Percentiles rank a stretch among this genome's conserved stretches.
phyloP scores from a whole-genome alignment of 169 alveolate genomes.

The Eimeria tenella region DNA sequence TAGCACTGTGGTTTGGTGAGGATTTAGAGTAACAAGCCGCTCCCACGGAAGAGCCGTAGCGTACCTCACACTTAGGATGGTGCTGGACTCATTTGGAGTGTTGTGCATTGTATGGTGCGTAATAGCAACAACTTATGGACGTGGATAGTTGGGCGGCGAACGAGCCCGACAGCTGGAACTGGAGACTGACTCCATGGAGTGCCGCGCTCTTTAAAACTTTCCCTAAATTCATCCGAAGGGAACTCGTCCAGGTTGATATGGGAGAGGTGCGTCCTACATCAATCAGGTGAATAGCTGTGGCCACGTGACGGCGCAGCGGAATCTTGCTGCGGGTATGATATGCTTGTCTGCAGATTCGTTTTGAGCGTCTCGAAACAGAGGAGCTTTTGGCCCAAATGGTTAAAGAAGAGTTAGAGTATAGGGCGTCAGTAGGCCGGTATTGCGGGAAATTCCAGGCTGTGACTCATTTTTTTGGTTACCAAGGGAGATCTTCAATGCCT shows the following conservation, averaged over 20 bases:
- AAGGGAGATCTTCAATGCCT: conserved; percentile 99
- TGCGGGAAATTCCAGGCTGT: conserved; percentile 96
- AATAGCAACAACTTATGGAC: conserved; percentile 77
- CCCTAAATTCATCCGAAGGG: conserved; percentile 96
- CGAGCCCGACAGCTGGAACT: conserved; percentile 83
- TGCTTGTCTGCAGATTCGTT: conserved; percentile 58
- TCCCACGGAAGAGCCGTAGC: too few species aligned
- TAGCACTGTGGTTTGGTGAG: too few species aligned
- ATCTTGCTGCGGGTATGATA: background rate
- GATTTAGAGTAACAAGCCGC: too few species aligned
- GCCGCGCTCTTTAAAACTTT: conserved; percentile 93
- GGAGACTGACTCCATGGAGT: conserved; percentile 95
- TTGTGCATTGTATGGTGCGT: background rate
- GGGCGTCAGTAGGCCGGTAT: conserved; percentile 82
- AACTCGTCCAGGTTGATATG: conserved; percentile 90
- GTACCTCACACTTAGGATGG: too few species aligned
- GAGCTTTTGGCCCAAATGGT: conserved; percentile 95
- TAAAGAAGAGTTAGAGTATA: conserved; percentile 93
- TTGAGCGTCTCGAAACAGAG: conserved; percentile 95
- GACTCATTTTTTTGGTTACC: conserved; percentile 98
- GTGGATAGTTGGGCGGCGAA: conserved; percentile 57
- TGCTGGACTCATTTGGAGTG: background rate
- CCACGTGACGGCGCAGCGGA: background rate
- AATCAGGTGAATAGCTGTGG: background rate
- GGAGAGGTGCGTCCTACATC: conserved; percentile 48